Evolutionary conservation across 1,284 basidiomycete genomes (phyloP), one percentile per base, ranked within the genome.

Genomic region (Coriolopsis trogii): DNA sequence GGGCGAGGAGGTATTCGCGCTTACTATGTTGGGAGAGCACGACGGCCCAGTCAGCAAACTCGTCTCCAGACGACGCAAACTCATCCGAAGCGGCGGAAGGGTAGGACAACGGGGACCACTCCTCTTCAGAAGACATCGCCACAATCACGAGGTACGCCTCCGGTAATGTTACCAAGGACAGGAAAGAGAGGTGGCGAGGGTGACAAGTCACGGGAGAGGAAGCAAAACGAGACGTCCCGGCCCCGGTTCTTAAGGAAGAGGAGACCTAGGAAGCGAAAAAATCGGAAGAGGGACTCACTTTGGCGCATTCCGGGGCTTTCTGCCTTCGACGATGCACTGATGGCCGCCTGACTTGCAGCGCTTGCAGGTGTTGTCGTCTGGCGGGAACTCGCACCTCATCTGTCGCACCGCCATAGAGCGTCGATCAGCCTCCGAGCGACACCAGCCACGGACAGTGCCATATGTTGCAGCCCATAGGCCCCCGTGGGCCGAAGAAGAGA

Each of bases 361-460:
- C 64, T 79, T 84, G 70, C 87, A 91, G 29, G 84, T 82, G 65
- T 82, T 84, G 45, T 85, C 82, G 55, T 77, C 74, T 58, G 73
- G 73, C 39, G 84, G 84, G 65, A 90, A 89, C 60, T 84, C 84
- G 70, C 89, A 91, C 74, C 85, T 89, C 88, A 91, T 91, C 87
- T 91, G 58, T 62, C 47, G 58, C 55, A 60, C 51, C 55, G 58
- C 58, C 58, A 54, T 54, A 28, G 36, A 28, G 24, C 13, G 37
- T 39, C n/a, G 46, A 51, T 56, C 53, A 58, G 58, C 33, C 45
- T 46, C 47, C 48, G 41, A 31, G 31, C 44, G 56, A 56, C 60
- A 60, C 42, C 56, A 47, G 49, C 39, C 48, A 49, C 38, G 51
- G 30, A 41, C 46, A 26, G 29, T 53, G 45, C 55, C 49, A 28